These are phyloP conservation scores for Fusarium proliferatum DNA, from an alignment of 2,329 filamentous ascomycete genomes.

Conservation along the genomic window DNA sequence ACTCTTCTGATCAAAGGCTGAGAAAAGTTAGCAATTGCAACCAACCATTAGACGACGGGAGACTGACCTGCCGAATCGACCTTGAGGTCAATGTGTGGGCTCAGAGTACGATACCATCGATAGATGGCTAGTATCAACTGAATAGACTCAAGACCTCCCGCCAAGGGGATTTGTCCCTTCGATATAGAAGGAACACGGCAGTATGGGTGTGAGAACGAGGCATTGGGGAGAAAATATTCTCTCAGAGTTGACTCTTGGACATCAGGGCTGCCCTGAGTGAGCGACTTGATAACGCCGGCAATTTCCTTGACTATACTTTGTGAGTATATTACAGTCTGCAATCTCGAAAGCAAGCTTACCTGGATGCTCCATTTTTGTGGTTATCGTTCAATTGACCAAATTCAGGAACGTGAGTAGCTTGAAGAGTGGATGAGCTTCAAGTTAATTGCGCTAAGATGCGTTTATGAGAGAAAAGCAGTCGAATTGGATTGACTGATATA, in stretches of 20 bases:
- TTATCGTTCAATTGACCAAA: not conserved
- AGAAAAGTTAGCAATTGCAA: not conserved
- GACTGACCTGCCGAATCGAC: slow-evolving; percentile 67
- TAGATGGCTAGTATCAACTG: slow-evolving; percentile 77
- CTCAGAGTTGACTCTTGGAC: slow-evolving; percentile 74
- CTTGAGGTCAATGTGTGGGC: slow-evolving; percentile 75
- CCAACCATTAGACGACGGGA: fast-evolving
- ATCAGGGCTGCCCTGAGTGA: slow-evolving; percentile 74
- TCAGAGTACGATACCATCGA: slow-evolving; percentile 86
- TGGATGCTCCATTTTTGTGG: slow-evolving; percentile 52
- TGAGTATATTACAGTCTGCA: not conserved
- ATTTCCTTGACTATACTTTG: slow-evolving; percentile 67
- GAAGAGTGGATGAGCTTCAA: not conserved
- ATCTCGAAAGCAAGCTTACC: slow-evolving; percentile 43
- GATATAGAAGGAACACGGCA: slow-evolving; percentile 72
- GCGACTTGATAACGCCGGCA: slow-evolving; percentile 70
- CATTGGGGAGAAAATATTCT: slow-evolving; percentile 77
- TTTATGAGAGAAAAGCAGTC: not conserved
- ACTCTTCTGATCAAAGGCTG: slow-evolving; percentile 75
- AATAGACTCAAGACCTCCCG: slow-evolving; percentile 67
- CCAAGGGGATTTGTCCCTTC: slow-evolving; percentile 54
- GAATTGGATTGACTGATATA: not conserved
- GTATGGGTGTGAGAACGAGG: slow-evolving; percentile 82
- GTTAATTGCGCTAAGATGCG: not conserved
- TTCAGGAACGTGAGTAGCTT: not conserved